Percentiles rank a stretch among this genome's conserved stretches.
Evolutionary conservation across 2,329 filamentous ascomycete species (phyloP).

Genomic region (Exophiala mesophila): DNA sequence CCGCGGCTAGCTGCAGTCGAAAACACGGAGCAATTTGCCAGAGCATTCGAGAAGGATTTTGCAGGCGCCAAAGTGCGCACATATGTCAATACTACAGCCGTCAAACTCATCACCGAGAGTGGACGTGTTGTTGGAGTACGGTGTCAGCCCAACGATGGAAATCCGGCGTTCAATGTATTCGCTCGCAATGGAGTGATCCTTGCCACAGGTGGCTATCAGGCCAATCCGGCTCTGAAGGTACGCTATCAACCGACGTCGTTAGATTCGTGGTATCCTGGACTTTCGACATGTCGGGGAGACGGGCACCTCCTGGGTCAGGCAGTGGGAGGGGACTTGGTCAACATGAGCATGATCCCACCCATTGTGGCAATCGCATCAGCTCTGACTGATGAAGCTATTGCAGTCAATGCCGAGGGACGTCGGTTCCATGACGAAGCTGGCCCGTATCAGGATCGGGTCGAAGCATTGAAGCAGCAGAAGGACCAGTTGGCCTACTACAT

Average conservation of each 20-base stretch:
- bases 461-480: constrained; percentile 2
- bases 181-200: constrained; percentile 60
- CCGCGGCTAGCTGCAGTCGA: constrained; percentile 6
- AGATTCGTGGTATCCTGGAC: constrained; percentile 4
- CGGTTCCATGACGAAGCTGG: constrained; percentile 13
- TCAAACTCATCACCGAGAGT: constrained; percentile 4
- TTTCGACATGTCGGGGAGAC: constrained; percentile 5
- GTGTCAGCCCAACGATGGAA: constrained; percentile 3
- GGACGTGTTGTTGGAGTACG: constrained; percentile 1
- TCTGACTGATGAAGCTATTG: constrained; percentile 6
- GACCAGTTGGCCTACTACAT: constrained; percentile 5
- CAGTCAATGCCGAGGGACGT: constrained; percentile 3
- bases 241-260: neutral
- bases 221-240: constrained; percentile 48
- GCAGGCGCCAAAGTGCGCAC: constrained; percentile 7
- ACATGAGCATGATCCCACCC: constrained; percentile 1
- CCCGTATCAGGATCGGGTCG: constrained; percentile 7
- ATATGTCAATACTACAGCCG: constrained; percentile 5
- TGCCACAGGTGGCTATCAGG: constrained; percentile 65
- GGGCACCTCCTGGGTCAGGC: constrained; percentile 6
- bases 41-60: constrained; percentile 7
- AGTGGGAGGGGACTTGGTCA: neutral
- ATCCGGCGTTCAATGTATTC: constrained; percentile 7
- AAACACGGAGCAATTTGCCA: constrained; percentile 3
- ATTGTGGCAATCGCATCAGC: constrained; percentile 7